Base-by-base conservation (phyloP, 208 protist species). In the Trichomonas gallinae region DNA sequence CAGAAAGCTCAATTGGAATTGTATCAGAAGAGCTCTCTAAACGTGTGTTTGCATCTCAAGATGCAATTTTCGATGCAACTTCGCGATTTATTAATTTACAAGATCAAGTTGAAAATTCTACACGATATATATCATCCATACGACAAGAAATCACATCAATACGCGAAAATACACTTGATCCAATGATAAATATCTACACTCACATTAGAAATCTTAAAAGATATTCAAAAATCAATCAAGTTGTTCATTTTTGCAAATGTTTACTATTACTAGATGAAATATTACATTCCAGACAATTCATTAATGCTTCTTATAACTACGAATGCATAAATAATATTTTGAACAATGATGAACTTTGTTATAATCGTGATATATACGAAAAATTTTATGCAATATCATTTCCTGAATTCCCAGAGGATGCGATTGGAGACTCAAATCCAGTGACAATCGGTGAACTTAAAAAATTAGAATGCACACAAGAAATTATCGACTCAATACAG, bases 181-280 rank as follows among this genome's bases (percentile, higher is more conserved):
- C 87, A 58, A 93, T 93, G 42, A n/a, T 93, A 51, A 93, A 93
- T 93, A 58, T 93, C 13, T 51, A 48, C 15, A 93, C 40, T 48
- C 21, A 51, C 26, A 51, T 93, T 58, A 38, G 87, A 38, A 44
- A 93, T 51, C 44, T 93, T 9, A 48, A 44, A 51, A 42, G 87
- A 40, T 42, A 93, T 51, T 49, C 40, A 0, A 48, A 93, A 93
- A 6, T 31, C 38, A 34, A 36, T 0, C 11, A 23, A 48, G 87
- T 93, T 38, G 15, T 93, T 58, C 87, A 93, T 93, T 93, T 93
- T 51, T 34, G 31, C n/a, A 42, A 42, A 38, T 58, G 26, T 58
- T 34, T 93, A 6, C n/a, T 44, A 93, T 38, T 51, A 42, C 34
- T 93, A 34, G 15, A 51, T 51, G 87, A 93, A n/a, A 42, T 40